Base-by-base conservation (phyloP, 2,329 filamentous ascomycete species). In the Ophiostoma sp. region DNA sequence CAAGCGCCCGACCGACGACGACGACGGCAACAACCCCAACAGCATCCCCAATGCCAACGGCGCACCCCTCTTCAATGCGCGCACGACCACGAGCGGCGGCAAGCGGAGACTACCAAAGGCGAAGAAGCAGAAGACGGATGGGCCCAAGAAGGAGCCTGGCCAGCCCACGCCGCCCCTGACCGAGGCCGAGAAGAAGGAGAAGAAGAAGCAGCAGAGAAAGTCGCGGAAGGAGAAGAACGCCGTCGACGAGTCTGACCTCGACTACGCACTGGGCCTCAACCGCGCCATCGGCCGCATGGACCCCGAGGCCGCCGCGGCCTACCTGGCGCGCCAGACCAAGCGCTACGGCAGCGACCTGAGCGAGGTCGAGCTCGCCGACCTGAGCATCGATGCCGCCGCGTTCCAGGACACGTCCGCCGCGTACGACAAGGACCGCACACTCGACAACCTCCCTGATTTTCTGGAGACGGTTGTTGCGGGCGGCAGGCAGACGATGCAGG, bases 281-380 rank as follows among this genome's bases (percentile, higher is more conserved):
- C 87, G 86, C 72, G 86, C 90, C 3, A 91, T 97, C 76, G 86
- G 87, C 62, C 86, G 87, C 70, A 93, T 97, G 89, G 92, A 97
- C 77, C 89, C 87, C 70, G 86, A 89, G 72, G 82, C 97, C 58
- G 81, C 97, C 64, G 91, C 93, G 1, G 94, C 97, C 76, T 88
- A 97, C 76, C 82, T 97, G 71, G 90, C 90, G 6, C 89, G 95
- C 75, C 87, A 90, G 75, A 89, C 91, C 67, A 87, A 85, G 72
- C 85, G 89, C 38, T 96, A 94, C 75, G 91, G 92, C 67, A 87
- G 85, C 41, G 89, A 97, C 66, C 78, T 97, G 74, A 97, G 91
- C 73, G 81, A 87, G 0, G 85, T 98, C 55, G 95, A 99, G 79
- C 81, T 96, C 44, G 89, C 91, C 68, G 93, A 97, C 76, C 81